Evolutionary conservation across 768 basidiomycete species (phyloP), one percentile per base, ranked within the genome.

Genomic region (Leccinum subgranulosum): DNA sequence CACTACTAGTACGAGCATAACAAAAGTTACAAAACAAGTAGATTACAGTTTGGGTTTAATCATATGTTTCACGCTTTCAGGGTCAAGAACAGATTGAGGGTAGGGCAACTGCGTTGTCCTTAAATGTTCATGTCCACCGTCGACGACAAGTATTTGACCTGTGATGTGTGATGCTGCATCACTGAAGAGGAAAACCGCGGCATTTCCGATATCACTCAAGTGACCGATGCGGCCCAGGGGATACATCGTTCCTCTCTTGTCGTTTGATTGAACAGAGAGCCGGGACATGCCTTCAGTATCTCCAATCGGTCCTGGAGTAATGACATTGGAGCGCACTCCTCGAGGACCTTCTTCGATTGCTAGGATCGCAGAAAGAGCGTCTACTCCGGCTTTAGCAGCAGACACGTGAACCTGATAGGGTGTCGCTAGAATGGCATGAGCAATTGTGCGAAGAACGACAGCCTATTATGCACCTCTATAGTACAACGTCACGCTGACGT

Each of bases 291-390:
- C 88, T 70, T 90, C 92, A 1, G 96, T 97, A 10, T 79, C 84
- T 67, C 65, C 81, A 56, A 96, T 95, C 6, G 90, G 86, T 3
- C 94, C 90, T 5, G 92, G 92, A 4, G 91, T 81, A 63, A 94
- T 85, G 49, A 90, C 84, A 64, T 93, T 97, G 17, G 92, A 91
- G 48, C 95, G 86, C 19, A 98, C 85, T n/a, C 96, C 96, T 64
- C 85, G 82, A 4, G 95, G 96, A 1, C 95, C 96, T 75, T 96
- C 94, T 74, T 98, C 95, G 12, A 96, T 83, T 2, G 95, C 94
- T 27, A 98, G 74, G 3, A 92, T 93, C 1, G 81, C 79, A 54
- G 90, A 92, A 6, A 94, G 77, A 0, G 94, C 93, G 68, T 99
- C 95, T 34, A 98, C 84, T 17, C 82, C 96, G 0, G 96, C 94